Base-by-base conservation (phyloP, 2,329 filamentous ascomycete species). In the Dryadomyces sulphureus region DNA sequence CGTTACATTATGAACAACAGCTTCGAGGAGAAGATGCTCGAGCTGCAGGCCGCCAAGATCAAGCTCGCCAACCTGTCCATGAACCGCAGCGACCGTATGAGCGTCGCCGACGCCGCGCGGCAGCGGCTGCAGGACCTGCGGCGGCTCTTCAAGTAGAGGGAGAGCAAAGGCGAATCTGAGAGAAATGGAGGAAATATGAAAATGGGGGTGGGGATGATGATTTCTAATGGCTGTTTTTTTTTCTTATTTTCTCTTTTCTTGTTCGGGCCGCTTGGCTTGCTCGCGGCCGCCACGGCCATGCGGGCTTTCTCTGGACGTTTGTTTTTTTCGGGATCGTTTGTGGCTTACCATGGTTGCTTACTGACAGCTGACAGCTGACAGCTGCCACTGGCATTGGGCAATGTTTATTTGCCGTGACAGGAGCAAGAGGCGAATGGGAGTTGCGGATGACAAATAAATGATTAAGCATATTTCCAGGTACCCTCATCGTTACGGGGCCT, bases 11-110 rank as follows among this genome's bases (percentile, higher is more conserved):
- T 96, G 87, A 71, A 75, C 21, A 70, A 78, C 49, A 94, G 86
- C 57, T 94, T 98, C 49, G 92, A 98, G 61, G 86, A 94, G 65
- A 90, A 88, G 66, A 94, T 98, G 75, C 67, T 93, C 3, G 73
- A 83, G 55, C 66, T 98, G 51, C 90, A 95, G 61, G 78, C 84
- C 48, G 93, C 92, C 73, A 98, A 98, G 72, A 85, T 83, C 65
- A 82, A 87, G 61, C 66, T 98, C 44, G 92, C 92, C 0, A 87
- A 84, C 57, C 68, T 96, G 49, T 65, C 56, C 32, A 54, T 57
- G 53, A 54, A 61, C 41, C 58, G 56, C n/a, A 53, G 52, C 36
- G 36, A 47, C 16, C 54, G 52, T 46, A 46, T 53, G 43, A 58
- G 56, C 35, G 54, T 53, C n/a, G 54, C 55, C 21, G 77, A 85